Percentiles rank a stretch among this genome's conserved stretches.
Evolutionary conservation across 176 grass and related monocot genomes (phyloP).

Genomic region (Raddia guianensis): DNA sequence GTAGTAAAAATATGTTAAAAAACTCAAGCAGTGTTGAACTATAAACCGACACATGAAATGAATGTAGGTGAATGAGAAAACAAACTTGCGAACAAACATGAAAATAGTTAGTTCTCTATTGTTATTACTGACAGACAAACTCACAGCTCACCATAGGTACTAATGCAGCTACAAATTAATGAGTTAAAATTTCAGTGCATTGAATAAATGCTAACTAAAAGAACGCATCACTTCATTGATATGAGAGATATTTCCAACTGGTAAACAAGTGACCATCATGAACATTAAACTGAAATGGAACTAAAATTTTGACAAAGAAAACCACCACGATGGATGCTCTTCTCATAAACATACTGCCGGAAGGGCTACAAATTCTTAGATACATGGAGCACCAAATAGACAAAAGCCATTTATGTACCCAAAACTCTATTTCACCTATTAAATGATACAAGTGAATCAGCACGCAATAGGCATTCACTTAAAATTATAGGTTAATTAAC

Average conservation of each 20-base stretch:
- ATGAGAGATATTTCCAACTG: background rate
- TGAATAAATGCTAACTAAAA: background rate
- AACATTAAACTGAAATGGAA: background rate
- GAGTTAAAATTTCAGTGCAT: background rate
- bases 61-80: slow-evolving; percentile 6
- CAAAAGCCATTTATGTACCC: background rate
- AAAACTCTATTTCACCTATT: background rate
- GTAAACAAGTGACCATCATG: background rate
- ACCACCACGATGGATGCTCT: background rate
- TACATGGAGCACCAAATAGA: background rate
- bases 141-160: background rate
- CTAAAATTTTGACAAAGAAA: background rate
- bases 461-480: background rate
- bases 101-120: background rate
- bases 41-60: slow-evolving; percentile 1
- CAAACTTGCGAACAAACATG: background rate
- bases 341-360: background rate
- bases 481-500: background rate
- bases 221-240: background rate
- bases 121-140: background rate
- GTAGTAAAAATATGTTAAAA: background rate
- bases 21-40: background rate
- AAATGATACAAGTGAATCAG: background rate
- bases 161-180: background rate
- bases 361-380: background rate